Evolutionary conservation across 148 eudicot genomes (phyloP).

Genomic region (Fagopyrum esculentum): DNA sequence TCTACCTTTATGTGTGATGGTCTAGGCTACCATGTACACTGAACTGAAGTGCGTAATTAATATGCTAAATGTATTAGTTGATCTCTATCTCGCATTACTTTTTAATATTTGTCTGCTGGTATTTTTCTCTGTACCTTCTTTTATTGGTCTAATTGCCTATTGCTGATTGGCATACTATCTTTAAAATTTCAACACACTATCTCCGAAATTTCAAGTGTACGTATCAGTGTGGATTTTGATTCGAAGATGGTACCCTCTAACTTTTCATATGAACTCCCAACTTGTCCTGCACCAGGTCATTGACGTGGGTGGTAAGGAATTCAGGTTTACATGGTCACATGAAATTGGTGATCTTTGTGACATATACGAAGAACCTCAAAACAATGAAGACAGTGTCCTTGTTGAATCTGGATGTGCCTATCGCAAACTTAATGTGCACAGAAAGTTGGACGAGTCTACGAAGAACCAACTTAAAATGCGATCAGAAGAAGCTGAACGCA

Average conservation of each 20-base stretch:
- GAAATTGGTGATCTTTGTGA: constrained; percentile 76
- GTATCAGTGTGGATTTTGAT: not conserved
- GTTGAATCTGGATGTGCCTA: constrained; percentile 89
- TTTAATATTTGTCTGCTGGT: not conserved
- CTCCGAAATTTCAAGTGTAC: not conserved
- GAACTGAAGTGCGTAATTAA: not conserved
- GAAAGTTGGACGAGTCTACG: constrained; percentile 80
- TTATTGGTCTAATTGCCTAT: not conserved
- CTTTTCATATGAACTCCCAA: not conserved
- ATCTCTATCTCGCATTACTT: not conserved
- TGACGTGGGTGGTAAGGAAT: constrained; percentile 81
- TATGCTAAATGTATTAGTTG: not conserved
- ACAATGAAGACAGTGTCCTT: constrained; percentile 86
- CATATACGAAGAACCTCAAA: constrained; percentile 78
- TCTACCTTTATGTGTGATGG: not conserved
- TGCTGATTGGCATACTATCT: not conserved
- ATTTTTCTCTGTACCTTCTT: not conserved
- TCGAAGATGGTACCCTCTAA: not conserved
- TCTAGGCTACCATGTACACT: not conserved
- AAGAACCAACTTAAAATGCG: constrained; percentile 86
- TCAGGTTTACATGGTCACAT: constrained; percentile 79
- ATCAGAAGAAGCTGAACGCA: constrained; percentile 77
- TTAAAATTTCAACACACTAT: not conserved
- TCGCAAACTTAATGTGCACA: constrained; percentile 87
- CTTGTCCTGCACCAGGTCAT: constrained; percentile 51